Evolutionary conservation across 2,329 filamentous ascomycete species (phyloP).

Genomic region (Biscogniauxia sp.): DNA sequence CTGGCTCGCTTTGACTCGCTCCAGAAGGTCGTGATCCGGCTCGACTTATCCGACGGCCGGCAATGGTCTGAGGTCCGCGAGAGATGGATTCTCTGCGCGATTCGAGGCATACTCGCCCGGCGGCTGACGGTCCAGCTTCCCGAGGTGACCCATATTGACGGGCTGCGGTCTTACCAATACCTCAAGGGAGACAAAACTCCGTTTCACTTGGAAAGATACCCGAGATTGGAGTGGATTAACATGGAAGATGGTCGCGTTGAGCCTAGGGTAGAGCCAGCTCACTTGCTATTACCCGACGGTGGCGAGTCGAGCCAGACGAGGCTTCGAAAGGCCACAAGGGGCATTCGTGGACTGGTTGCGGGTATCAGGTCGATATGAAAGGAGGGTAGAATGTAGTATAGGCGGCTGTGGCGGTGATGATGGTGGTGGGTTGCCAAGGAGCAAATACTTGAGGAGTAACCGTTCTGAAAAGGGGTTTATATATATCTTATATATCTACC

Average conservation of each 20-base stretch:
- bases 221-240: conserved; percentile 2
- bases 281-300: not conserved
- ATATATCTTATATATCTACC: too few relatives aligned
- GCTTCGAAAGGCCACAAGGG: not conserved
- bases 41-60: conserved; percentile 16
- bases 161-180: conserved; percentile 17
- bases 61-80: conserved; percentile 26
- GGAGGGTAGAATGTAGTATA: not conserved
- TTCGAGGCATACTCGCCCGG: conserved; percentile 19
- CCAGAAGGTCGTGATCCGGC: conserved; percentile 14
- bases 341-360: not conserved
- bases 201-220: conserved; percentile 16
- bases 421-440: too few relatives aligned
- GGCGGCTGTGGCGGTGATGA: too few relatives aligned
- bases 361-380: not conserved
- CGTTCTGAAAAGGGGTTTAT: too few relatives aligned
- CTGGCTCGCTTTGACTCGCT: conserved; percentile 20
- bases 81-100: conserved; percentile 20
- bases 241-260: conserved; percentile 3
- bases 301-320: not conserved
- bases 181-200: conserved; percentile 5
- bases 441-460: too few relatives aligned
- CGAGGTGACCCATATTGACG: conserved; percentile 13
- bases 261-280: conserved; percentile 2
- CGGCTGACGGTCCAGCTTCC: conserved; percentile 20